These are phyloP conservation scores for Medicago ruthenica DNA, from an alignment of 306 rosid genomes.

Conservation along the genomic window DNA sequence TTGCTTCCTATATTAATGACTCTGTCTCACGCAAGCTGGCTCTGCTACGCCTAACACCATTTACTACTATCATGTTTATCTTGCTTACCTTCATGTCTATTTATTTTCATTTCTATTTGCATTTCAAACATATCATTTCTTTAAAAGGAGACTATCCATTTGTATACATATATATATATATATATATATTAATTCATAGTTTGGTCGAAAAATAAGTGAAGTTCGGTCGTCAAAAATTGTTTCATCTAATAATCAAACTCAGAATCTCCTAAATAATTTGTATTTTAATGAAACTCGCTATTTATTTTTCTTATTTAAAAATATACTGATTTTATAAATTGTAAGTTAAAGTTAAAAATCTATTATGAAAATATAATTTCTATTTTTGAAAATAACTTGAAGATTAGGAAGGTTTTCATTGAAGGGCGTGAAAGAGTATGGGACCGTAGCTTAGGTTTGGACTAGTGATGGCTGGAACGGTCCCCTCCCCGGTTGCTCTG, in stretches of 20 bases:
- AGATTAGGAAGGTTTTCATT: constrained; percentile 10
- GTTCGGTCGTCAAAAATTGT: no score
- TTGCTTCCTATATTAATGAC: constrained; percentile 46
- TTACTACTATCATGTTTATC: constrained; percentile 57
- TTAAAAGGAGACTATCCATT: background rate
- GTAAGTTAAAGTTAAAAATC: no score
- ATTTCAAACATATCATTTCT: background rate
- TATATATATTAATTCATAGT: no score
- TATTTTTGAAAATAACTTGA: background rate
- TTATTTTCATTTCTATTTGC: background rate
- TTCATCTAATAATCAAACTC: no score
- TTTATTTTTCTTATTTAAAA: no score
- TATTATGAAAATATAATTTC: no score
- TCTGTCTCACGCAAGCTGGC: constrained; percentile 55
- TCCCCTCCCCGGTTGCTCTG: constrained; percentile 34
- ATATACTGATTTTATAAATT: no score
- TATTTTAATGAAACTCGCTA: no score
- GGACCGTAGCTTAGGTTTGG: constrained; percentile 35
- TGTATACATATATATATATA: background rate
- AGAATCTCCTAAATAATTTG: no score
- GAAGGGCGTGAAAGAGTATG: constrained; percentile 39
- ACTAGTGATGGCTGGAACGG: constrained; percentile 25
- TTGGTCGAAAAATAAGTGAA: no score
- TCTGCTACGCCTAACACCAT: constrained; percentile 50
- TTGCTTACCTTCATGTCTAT: constrained; percentile 27